Percentiles rank a stretch among this genome's conserved stretches.
These are phyloP conservation scores for Scheffersomyces stipitis DNA, from an alignment of 805 yeast species.

Conservation along the genomic window DNA sequence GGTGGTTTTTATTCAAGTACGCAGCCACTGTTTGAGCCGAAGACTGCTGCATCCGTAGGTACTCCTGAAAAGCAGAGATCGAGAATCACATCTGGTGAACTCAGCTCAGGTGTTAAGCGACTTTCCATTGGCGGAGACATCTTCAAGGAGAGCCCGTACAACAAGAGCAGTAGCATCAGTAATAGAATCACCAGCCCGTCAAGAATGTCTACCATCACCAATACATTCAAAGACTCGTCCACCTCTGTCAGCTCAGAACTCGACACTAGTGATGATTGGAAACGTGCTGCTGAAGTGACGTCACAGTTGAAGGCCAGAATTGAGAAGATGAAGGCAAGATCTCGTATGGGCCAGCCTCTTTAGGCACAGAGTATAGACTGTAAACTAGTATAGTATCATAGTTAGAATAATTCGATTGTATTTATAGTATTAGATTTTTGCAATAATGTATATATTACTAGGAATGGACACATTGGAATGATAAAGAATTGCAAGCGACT, in stretches of 20 bases:
- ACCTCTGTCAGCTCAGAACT: too few relatives aligned
- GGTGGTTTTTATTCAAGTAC: neutral
- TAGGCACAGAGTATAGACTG: too few relatives aligned
- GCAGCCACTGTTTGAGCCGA: constrained; percentile 5
- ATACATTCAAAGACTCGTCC: constrained; percentile 18
- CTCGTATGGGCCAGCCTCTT: too few relatives aligned
- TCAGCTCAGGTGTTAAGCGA: constrained; percentile 41
- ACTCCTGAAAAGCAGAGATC: constrained; percentile 4
- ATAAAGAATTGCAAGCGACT: too few relatives aligned
- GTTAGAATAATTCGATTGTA: too few relatives aligned
- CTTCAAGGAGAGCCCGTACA: constrained; percentile 5
- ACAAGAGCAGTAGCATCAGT: constrained; percentile 17
- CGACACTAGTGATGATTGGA: constrained; percentile 69
- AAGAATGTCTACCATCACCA: constrained; percentile 10
- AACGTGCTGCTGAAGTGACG: constrained; percentile 86
- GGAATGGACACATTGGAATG: too few relatives aligned
- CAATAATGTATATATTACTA: too few relatives aligned
- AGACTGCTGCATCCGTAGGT: constrained; percentile 1
- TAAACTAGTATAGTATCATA: too few relatives aligned
- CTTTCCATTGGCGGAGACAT: constrained; percentile 26
- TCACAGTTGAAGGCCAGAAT: constrained; percentile 82
- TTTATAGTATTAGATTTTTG: too few relatives aligned
- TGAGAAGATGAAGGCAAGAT: constrained; percentile 80
- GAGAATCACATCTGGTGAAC: constrained; percentile 33
- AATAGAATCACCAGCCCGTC: constrained; percentile 21